Base-by-base conservation (phyloP, 2,329 filamentous ascomycete species). In the Colletotrichum destructivum region DNA sequence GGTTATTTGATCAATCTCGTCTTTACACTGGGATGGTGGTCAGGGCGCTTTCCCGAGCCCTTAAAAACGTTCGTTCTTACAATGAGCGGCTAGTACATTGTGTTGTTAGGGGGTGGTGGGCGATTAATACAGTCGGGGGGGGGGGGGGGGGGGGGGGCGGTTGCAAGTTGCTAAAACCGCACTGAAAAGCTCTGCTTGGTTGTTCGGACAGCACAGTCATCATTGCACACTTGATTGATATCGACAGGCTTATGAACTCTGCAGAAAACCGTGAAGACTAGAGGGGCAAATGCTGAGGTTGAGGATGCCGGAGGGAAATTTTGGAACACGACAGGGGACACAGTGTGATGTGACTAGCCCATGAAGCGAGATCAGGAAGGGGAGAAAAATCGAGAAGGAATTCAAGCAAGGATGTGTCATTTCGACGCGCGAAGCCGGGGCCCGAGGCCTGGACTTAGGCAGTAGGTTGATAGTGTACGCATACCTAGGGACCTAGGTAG, bases 371-470 rank as follows among this genome's bases (percentile, higher is more conserved):
- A 61, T 60, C 67, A 61, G 55, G 55, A 66, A 63, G 44, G 52
- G 51, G 55, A 54, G 52, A 69, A 69, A 47, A 60, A 38, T 69
- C 65, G 65, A 71, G 69, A 71, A 69, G 65, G 40, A 63, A 59
- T 4, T 15, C 13, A 42, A n/a, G 57, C 59, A 63, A 40, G 69
- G 69, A 51, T 66, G 40, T 62, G 59, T 63, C 65, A 60, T 69
- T 59, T 69, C 69, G 64, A 57, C 26, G 40, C 15, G 21, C 21
- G 56, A 60, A 7, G 54, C 35, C 60, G 46, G n/a, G 60, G 46
- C 46, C 9, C 38, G 2, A 49, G 57, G 52, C 49, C 59, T 69
- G 40, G 6, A n/a, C 31, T 38, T 61, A 26, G 26, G 31, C 31
- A 51, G 11, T 60, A 51, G 26, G 35, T 38, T 38, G 35, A 3